Conservation (phyloP, 192 early-diverging fungal species). For the Hyaloraphidium curvatum region DNA sequence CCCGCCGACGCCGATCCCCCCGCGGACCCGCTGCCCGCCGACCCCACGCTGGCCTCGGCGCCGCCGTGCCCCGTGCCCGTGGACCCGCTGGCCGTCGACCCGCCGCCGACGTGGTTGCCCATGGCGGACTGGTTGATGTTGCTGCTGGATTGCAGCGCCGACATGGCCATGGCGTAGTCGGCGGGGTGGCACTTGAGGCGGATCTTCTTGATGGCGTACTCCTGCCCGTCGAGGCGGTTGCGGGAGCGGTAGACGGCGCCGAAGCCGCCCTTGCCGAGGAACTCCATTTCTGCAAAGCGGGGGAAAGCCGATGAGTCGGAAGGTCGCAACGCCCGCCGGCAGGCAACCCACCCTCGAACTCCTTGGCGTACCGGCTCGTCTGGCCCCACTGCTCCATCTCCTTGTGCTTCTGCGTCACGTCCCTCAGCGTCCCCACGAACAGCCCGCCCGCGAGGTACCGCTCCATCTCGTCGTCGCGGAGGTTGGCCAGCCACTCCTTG, state of each 20-base stretch:
- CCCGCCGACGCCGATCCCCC: too few species aligned
- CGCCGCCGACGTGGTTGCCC: too few species aligned
- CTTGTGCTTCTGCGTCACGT: background rate
- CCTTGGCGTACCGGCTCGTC: background rate
- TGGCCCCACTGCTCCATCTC: background rate
- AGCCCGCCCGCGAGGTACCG: too few species aligned
- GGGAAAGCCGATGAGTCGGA: background rate
- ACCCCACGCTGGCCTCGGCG: too few species aligned
- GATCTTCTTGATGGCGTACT: conserved; percentile 86
- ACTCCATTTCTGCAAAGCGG: conserved; percentile 27
- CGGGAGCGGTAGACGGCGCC: conserved; percentile 64
- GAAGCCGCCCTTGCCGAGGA: conserved; percentile 83
- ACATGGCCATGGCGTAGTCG: background rate
- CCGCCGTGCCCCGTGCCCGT: too few species aligned
- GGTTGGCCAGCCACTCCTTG: background rate
- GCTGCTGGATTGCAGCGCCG: background rate
- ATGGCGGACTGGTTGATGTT: too few species aligned
- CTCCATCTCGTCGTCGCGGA: too few species aligned
- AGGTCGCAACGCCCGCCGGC: background rate
- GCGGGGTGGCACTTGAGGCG: conserved; percentile 23
- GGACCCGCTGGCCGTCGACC: too few species aligned
- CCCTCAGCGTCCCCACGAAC: background rate
- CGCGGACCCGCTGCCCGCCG: too few species aligned
- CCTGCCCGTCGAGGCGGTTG: conserved; percentile 71
- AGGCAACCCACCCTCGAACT: background rate